These are phyloP conservation scores for Trichophyton simii DNA, from an alignment of 2,329 filamentous ascomycete species.

Conservation along the genomic window DNA sequence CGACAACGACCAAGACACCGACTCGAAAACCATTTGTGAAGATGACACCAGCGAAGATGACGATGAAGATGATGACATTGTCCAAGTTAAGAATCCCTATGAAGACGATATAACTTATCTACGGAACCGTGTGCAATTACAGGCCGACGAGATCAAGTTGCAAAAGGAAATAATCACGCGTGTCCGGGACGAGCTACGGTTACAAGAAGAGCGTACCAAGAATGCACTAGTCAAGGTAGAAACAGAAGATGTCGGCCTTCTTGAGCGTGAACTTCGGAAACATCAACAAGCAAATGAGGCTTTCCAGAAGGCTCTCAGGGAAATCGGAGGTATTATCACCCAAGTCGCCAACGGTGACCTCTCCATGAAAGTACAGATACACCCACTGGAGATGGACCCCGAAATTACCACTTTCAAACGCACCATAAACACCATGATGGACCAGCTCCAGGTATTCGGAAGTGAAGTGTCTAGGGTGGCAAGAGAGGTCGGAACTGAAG, in stretches of 20 bases:
- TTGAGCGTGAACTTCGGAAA: conserved; percentile 90
- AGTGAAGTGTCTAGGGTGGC: conserved; percentile 91
- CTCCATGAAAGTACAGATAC: conserved; percentile 93
- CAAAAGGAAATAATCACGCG: conserved; percentile 76
- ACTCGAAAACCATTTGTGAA: conserved; percentile 2
- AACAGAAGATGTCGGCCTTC: conserved; percentile 70
- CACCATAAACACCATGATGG: conserved; percentile 99
- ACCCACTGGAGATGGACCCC: conserved; percentile 91
- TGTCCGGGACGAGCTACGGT: conserved; percentile 71
- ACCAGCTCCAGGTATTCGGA: conserved; percentile 90
- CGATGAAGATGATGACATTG: conserved; percentile 29
- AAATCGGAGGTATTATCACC: conserved; percentile 95
- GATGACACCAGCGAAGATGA: conserved; percentile 24
- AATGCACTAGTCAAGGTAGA: conserved; percentile 71
- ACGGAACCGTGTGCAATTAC: conserved; percentile 81
- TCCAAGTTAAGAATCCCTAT: conserved; percentile 47
- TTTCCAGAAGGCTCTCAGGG: conserved; percentile 91
- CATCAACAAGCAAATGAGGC: conserved; percentile 97
- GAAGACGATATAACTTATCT: conserved; percentile 76
- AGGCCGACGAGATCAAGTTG: conserved; percentile 80
- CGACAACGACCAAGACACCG: conserved; percentile 16
- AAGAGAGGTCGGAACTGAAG: conserved; percentile 90
- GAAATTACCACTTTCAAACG: conserved; percentile 97
- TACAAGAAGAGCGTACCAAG: conserved; percentile 76
- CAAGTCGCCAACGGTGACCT: conserved; percentile 90